Conservation (phyloP, 2,329 filamentous ascomycete species). For the Diaporthe helianthi region DNA sequence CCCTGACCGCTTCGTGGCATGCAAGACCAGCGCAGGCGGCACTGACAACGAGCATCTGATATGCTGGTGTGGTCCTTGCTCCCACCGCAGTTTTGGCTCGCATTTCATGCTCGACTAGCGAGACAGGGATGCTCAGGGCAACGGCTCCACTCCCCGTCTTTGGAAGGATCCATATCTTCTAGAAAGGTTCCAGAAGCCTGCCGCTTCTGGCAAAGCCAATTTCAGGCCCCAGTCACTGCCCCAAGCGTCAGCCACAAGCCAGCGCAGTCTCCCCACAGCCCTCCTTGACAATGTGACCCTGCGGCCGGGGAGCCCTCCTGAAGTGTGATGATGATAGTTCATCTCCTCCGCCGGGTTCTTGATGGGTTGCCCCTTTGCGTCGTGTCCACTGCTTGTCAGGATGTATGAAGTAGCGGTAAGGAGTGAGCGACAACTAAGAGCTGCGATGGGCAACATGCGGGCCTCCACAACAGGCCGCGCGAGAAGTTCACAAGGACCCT, state of each 20-base stretch:
- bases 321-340: slow-evolving; percentile 27
- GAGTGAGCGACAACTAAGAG: background rate
- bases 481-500: background rate
- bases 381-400: slow-evolving; percentile 29
- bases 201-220: slow-evolving; percentile 29
- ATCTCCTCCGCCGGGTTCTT: slow-evolving; percentile 27
- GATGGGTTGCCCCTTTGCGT: slow-evolving; percentile 27
- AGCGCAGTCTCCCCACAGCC: slow-evolving; percentile 28
- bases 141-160: slow-evolving; percentile 28
- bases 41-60: slow-evolving; percentile 5
- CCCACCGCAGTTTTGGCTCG: slow-evolving; percentile 26
- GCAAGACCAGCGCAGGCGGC: slow-evolving; percentile 11
- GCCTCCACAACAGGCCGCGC: slow-evolving; percentile 9
- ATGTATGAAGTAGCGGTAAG: slow-evolving; percentile 28
- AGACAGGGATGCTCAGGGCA: slow-evolving; percentile 26
- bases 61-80: slow-evolving; percentile 28
- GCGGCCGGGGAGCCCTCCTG: slow-evolving; percentile 17
- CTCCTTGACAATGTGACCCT: slow-evolving; percentile 31
- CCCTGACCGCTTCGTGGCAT: slow-evolving; percentile 25
- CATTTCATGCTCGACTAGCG: slow-evolving; percentile 23
- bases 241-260: slow-evolving; percentile 33
- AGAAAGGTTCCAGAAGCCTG: slow-evolving; percentile 35
- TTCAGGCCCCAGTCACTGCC: slow-evolving; percentile 23
- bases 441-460: background rate
- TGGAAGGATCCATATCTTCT: slow-evolving; percentile 29